A percentile compares a stretch with the other conserved stretches of the same genome.
Evolutionary conservation across 176 grass and related monocot species (phyloP).

Genomic region (Aegilops longissima): DNA sequence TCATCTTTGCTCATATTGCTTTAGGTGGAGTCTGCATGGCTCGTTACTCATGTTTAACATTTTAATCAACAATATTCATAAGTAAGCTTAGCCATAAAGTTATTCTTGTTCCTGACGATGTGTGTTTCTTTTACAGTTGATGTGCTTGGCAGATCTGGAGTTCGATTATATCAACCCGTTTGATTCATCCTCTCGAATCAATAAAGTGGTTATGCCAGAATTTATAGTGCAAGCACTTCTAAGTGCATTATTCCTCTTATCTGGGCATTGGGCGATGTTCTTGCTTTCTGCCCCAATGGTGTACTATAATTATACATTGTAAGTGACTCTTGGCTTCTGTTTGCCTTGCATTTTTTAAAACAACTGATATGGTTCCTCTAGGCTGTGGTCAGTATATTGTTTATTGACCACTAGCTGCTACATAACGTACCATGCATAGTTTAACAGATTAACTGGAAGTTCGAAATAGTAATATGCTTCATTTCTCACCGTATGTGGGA

Average conservation of each 20-base stretch:
- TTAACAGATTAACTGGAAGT: neutral
- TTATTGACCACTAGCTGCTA: neutral
- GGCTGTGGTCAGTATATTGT: neutral
- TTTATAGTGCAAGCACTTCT: slow-evolving; percentile 71
- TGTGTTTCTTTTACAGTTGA: slow-evolving; percentile 51
- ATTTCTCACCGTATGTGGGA: neutral
- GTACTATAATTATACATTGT: slow-evolving; percentile 90
- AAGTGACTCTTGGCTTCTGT: slow-evolving; percentile 33
- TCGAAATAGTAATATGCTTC: neutral
- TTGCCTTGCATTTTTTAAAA: neutral
- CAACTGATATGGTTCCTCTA: slow-evolving; percentile 7
- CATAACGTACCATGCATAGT: neutral
- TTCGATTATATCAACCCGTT: slow-evolving; percentile 98
- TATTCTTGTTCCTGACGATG: slow-evolving; percentile 18
- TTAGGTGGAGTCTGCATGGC: neutral
- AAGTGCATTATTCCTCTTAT: slow-evolving; percentile 67
- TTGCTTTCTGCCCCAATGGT: slow-evolving; percentile 64
- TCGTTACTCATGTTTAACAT: neutral
- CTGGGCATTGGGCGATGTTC: slow-evolving; percentile 94
- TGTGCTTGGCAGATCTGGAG: slow-evolving; percentile 94
- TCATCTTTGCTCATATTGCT: neutral
- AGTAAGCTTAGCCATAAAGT: neutral
- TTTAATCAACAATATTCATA: neutral
- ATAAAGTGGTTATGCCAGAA: slow-evolving; percentile 86
- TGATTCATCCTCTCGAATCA: slow-evolving; percentile 85